These are phyloP conservation scores for Oldenlandia corymbosa DNA, from an alignment of 257 asterid genomes.

Conservation along the genomic window DNA sequence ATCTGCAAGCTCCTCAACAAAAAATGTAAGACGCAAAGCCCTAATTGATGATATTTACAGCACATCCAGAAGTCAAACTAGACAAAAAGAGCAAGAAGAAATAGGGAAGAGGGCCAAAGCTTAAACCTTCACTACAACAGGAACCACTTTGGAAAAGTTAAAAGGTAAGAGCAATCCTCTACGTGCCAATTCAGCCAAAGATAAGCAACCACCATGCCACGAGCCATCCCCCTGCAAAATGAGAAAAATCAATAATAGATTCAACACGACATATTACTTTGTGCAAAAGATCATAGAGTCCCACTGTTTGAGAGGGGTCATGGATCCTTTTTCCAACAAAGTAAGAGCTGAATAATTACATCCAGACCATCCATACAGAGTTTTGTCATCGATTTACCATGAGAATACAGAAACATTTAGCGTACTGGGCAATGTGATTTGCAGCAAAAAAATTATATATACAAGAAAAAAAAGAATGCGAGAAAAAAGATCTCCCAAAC, in stretches of 20 bases:
- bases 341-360: background rate
- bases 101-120: background rate
- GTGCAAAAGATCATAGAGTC: background rate
- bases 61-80: background rate
- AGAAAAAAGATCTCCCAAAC: background rate
- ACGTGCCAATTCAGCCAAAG: constrained; percentile 95
- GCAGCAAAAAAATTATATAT: background rate
- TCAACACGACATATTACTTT: background rate
- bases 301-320: background rate
- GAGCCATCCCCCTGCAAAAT: constrained; percentile 89
- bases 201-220: constrained; percentile 99
- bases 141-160: constrained; percentile 82
- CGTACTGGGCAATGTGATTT: background rate
- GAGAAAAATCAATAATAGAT: constrained; percentile 18
- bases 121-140: constrained; percentile 74
- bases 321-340: background rate
- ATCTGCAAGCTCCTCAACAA: background rate
- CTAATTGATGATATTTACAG: background rate
- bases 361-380: background rate
- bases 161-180: constrained; percentile 88
- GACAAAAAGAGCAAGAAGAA: constrained; percentile 14
- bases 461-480: background rate
- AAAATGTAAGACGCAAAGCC: background rate
- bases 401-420: background rate
- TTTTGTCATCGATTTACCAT: background rate